Evolutionary conservation across 2,329 filamentous ascomycete species (phyloP).

Genomic region (Cytospora piceae): DNA sequence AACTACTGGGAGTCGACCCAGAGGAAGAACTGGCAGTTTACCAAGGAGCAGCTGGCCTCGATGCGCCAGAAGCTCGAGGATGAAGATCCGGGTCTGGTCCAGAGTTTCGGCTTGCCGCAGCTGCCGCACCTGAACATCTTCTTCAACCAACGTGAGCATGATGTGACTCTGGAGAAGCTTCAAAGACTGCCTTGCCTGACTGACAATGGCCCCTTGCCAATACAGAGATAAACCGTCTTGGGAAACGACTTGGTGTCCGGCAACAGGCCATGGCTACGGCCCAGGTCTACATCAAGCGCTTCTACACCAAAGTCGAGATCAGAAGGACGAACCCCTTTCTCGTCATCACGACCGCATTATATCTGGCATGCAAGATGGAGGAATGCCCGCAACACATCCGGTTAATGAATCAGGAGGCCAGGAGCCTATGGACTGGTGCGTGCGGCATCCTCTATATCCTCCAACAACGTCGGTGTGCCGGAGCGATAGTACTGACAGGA

Average conservation of each 20-base stretch:
- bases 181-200: background rate
- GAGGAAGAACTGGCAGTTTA: constrained; percentile 86
- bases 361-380: constrained; percentile 97
- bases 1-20: constrained; percentile 98
- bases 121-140: constrained; percentile 84
- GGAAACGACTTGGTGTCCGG: constrained; percentile 79
- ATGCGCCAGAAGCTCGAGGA: constrained; percentile 78
- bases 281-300: constrained; percentile 91
- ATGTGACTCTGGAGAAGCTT: background rate
- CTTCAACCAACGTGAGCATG: constrained; percentile 78
- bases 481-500: constrained; percentile 15
- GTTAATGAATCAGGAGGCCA: constrained; percentile 83
- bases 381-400: constrained; percentile 96
- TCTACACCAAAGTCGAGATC: constrained; percentile 90
- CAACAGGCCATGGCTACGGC: constrained; percentile 95
- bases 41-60: constrained; percentile 75
- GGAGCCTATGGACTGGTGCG: constrained; percentile 76
- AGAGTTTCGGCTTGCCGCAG: constrained; percentile 82
- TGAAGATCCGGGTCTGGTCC: constrained; percentile 72
- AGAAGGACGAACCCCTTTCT: constrained; percentile 92
- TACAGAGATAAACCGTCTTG: constrained; percentile 78
- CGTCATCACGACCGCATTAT: constrained; percentile 89
- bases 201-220: constrained; percentile 12
- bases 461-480: background rate
- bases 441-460: background rate